Evolutionary conservation across 2,329 filamentous ascomycete genomes (phyloP), one percentile per base, ranked within the genome.

Genomic region (Pseudopithomyces chartarum): DNA sequence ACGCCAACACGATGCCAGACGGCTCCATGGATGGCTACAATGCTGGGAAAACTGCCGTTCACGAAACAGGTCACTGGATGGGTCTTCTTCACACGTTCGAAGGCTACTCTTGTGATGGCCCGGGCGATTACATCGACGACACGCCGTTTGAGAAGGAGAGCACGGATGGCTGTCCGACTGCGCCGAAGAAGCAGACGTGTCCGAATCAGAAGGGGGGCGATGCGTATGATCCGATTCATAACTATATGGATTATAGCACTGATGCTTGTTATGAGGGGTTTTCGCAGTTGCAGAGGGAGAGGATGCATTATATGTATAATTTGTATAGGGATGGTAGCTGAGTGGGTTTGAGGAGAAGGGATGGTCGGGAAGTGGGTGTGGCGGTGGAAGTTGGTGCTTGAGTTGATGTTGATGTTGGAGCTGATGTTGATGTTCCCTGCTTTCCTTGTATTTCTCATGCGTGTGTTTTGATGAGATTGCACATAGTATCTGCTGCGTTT

Each of bases 231-330:
- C 75, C 81, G 3, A 81, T 86, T 53, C 81, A 84, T 57, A 85
- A 86, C 65, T 86, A 82, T 63, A 86, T 87, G 84, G 84, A 87
- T 69, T 85, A 86, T 67, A 81, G 78, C 4, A 80, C 75, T 7
- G 84, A 86, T 75, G 78, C 76, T 19, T 86, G 84, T 59, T 85
- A 86, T 68, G 76, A 77, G 60, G 75, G 69, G 1, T 86, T 86
- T 59, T 84, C 83, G 6, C 64, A 73, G 1, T 73, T 76, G 38
- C 84, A 86, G 75, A 72, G 78, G 19, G 67, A 74, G 55, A 70
- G 84, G 51, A 85, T 86, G 78, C 73, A 78, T 61, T 79, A 69
- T 61, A 79, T 85, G 75, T 86, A 81, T 79, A 70, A 63, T 34
- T 73, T 78, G 62, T 80, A 77, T 65, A 67, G 78, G 53, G 53